phyloP scores from a whole-genome alignment of 176 grass and related monocot species.

The Hsuehochloa calcarea region DNA sequence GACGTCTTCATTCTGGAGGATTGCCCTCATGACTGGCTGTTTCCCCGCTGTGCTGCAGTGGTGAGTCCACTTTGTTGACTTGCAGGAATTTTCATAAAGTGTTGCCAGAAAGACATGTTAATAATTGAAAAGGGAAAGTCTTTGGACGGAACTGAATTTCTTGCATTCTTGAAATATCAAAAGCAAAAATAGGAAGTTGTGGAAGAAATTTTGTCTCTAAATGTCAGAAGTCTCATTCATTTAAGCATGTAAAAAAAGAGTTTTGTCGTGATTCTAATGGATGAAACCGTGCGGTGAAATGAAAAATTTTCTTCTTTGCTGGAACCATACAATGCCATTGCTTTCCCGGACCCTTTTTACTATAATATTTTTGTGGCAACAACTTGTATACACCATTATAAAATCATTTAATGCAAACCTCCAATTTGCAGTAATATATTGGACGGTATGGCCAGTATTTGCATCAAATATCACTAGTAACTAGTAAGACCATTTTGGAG shows the following conservation, averaged over 20 bases:
- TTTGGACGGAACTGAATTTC: neutral
- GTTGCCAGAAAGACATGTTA: neutral
- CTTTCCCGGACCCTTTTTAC: neutral
- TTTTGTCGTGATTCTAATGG: neutral
- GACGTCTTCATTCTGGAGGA: conserved; percentile 91
- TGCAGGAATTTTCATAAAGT: neutral
- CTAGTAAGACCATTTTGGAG: neutral
- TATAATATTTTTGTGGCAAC: neutral
- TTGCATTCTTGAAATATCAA: conserved; percentile 9
- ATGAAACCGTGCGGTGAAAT: neutral
- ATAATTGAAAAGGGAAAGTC: neutral
- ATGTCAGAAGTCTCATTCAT: neutral
- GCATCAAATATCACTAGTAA: neutral
- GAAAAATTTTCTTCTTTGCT: neutral
- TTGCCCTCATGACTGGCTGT: conserved; percentile 98
- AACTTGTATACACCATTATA: neutral
- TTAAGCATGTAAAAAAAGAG: neutral
- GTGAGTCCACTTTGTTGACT: conserved; percentile 46
- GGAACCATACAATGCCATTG: neutral
- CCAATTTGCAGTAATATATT: neutral
- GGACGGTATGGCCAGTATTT: neutral
- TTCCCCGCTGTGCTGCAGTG: conserved; percentile 84
- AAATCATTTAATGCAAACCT: neutral
- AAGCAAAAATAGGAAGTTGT: neutral
- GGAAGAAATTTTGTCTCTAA: neutral